Percentiles rank a stretch among this genome's conserved stretches.
These are phyloP conservation scores for Casuarina equisetifolia DNA, from an alignment of 306 rosid genomes.

Conservation along the genomic window DNA sequence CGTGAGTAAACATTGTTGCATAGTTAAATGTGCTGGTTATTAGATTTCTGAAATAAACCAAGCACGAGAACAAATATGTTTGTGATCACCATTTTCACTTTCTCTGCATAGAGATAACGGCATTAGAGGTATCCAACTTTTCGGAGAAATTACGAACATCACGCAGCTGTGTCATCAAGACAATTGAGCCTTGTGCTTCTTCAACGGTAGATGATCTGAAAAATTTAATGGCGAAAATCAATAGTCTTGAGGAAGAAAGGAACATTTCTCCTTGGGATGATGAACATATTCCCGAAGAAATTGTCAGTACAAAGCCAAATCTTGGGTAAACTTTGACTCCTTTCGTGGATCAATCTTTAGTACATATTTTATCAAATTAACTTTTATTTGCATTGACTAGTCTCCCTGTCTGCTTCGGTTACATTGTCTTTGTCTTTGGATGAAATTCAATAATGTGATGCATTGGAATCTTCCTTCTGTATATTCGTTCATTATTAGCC, in stretches of 20 bases:
- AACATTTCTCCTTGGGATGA: slow-evolving; percentile 75
- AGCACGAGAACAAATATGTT: slow-evolving; percentile 6
- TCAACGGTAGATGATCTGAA: slow-evolving; percentile 74
- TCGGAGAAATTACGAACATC: slow-evolving; percentile 72
- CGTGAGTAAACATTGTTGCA: slow-evolving; percentile 50
- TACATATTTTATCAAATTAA: slow-evolving; percentile 11
- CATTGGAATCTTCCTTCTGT: slow-evolving; percentile 17
- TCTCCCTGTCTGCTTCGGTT: slow-evolving; percentile 19
- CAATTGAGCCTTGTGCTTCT: slow-evolving; percentile 82
- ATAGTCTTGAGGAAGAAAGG: slow-evolving; percentile 67
- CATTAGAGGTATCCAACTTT: slow-evolving; percentile 72
- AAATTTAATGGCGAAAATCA: slow-evolving; percentile 61
- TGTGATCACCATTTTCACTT: slow-evolving; percentile 26
- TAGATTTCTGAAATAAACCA: slow-evolving; percentile 22
- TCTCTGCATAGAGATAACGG: slow-evolving; percentile 58
- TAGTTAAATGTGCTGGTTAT: slow-evolving; percentile 4
- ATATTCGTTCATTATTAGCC: not conserved
- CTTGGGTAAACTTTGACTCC: slow-evolving; percentile 63
- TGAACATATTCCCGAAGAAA: slow-evolving; percentile 90
- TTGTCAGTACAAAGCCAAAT: slow-evolving; percentile 71
- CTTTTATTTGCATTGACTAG: slow-evolving; percentile 8
- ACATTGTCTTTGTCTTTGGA: slow-evolving; percentile 16
- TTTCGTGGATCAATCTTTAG: slow-evolving; percentile 11
- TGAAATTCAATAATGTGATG: slow-evolving; percentile 18
- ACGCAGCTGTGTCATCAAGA: slow-evolving; percentile 89